Evolutionary conservation across 2,329 filamentous ascomycete species (phyloP).

Genomic region (Gnomoniopsis sp.): DNA sequence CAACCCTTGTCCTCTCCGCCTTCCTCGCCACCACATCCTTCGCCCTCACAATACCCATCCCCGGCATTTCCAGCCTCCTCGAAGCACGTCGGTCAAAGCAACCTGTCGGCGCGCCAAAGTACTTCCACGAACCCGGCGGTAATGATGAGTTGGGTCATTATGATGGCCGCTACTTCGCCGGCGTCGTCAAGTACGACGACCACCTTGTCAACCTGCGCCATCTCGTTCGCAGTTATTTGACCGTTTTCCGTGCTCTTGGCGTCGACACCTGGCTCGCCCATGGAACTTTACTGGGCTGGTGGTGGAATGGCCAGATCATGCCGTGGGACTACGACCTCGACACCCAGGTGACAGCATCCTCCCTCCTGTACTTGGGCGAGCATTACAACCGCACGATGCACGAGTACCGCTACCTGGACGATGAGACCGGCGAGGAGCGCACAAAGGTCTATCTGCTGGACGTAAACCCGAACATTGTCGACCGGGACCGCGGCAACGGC

Average conservation of each 20-base stretch:
- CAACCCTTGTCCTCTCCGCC: conserved; percentile 4
- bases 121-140: conserved; percentile 63
- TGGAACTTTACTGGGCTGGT: conserved; percentile 81
- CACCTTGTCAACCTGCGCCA: conserved; percentile 64
- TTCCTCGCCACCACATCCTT: conserved; percentile 7
- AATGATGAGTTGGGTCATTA: conserved; percentile 66
- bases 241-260: conserved; percentile 58
- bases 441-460: conserved; percentile 65
- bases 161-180: conserved; percentile 66
- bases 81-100: neutral
- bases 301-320: conserved; percentile 78
- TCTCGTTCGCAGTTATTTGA: conserved; percentile 74
- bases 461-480: conserved; percentile 67
- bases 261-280: conserved; percentile 86
- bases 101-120: conserved; percentile 43
- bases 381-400: conserved; percentile 68
- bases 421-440: conserved; percentile 36
- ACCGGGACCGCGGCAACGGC: conserved; percentile 61
- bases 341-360: conserved; percentile 69
- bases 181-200: conserved; percentile 61
- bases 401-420: conserved; percentile 46
- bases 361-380: conserved; percentile 62
- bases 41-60: no score
- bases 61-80: neutral
- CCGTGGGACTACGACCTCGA: conserved; percentile 86